A percentile compares a stretch with the other conserved stretches of the same genome.
Evolutionary conservation across 768 basidiomycete species (phyloP).

Genomic region (Leccinum sublutescens): DNA sequence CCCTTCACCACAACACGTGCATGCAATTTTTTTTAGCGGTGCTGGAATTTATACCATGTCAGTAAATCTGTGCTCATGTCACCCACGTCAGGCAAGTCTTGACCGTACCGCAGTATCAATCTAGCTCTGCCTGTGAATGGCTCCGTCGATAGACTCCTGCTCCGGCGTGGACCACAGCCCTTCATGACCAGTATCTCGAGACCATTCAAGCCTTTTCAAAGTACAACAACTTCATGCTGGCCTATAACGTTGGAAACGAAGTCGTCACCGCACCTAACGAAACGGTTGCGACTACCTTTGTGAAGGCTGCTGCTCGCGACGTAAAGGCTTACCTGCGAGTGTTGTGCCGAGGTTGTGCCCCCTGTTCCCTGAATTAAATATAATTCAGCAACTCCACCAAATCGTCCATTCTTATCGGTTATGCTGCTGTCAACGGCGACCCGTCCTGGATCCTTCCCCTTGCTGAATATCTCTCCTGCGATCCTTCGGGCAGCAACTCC

Average conservation of each 20-base stretch:
- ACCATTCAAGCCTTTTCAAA: constrained; percentile 80
- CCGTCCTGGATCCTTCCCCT: constrained; percentile 60
- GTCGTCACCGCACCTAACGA: constrained; percentile 51
- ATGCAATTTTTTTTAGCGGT: constrained; percentile 66
- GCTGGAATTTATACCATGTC: constrained; percentile 91
- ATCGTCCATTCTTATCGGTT: constrained; percentile 72
- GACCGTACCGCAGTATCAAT: constrained; percentile 61
- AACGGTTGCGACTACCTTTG: constrained; percentile 69
- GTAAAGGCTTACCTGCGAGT: constrained; percentile 79
- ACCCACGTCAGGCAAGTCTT: constrained; percentile 4
- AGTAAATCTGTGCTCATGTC: constrained; percentile 26
- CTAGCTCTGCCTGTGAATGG: constrained; percentile 83
- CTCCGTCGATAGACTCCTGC: constrained; percentile 62
- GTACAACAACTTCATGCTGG: constrained; percentile 81
- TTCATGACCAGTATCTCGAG: constrained; percentile 72
- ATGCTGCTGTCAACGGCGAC: constrained; percentile 79
- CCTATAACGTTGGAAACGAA: constrained; percentile 90
- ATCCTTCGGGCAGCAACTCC: constrained; percentile 50
- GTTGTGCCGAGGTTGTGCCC: neutral
- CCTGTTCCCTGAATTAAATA: neutral
- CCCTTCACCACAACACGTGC: constrained; percentile 82
- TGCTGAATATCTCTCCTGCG: constrained; percentile 81
- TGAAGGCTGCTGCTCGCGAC: constrained; percentile 92
- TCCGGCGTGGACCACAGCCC: constrained; percentile 79
- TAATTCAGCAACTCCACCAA: constrained; percentile 54